phyloP scores from a whole-genome alignment of 2,329 filamentous ascomycete genomes.

The Verticillium isaacii region DNA sequence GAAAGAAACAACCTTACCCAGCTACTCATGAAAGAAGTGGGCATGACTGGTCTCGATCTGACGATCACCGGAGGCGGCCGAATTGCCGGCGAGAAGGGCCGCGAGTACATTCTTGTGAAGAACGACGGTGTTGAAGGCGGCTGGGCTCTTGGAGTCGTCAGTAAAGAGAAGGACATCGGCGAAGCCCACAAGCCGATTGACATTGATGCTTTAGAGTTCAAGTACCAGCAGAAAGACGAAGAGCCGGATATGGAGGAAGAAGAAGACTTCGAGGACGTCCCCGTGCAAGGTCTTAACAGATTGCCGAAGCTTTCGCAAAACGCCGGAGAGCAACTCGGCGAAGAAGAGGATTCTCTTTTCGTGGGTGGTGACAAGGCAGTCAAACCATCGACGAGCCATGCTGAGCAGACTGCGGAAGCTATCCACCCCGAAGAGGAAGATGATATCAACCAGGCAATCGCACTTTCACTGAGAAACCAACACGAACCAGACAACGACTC shows the following conservation, averaged over 20 bases:
- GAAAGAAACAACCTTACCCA: conserved; percentile 95
- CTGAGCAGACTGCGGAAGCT: conserved; percentile 23
- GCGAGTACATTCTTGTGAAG: conserved; percentile 94
- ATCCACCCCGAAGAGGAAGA: conserved; percentile 39
- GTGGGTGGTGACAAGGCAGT: conserved; percentile 22
- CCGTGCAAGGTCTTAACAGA: conserved; percentile 83
- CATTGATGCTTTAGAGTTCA: conserved; percentile 64
- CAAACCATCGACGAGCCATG: conserved; percentile 19
- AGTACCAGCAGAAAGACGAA: conserved; percentile 51
- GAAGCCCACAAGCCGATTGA: conserved; percentile 86
- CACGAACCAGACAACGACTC: conserved; percentile 33
- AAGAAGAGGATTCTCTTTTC: conserved; percentile 53
- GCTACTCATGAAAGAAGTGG: conserved; percentile 87
- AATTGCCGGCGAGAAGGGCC: conserved; percentile 78
- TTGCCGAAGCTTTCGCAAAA: conserved; percentile 53
- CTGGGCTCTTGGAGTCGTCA: conserved; percentile 93
- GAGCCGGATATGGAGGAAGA: conserved; percentile 60
- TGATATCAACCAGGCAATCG: conserved; percentile 77
- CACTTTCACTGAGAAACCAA: conserved; percentile 72
- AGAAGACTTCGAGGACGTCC: conserved; percentile 86
- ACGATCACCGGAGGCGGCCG: conserved; percentile 58
- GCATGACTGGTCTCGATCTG: conserved; percentile 74
- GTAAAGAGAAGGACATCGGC: conserved; percentile 74
- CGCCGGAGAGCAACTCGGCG: conserved; percentile 6
- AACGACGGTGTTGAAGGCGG: conserved; percentile 93